Base-by-base conservation (phyloP, 352 stramenopile genomes). In the Phytophthora pinifolia region DNA sequence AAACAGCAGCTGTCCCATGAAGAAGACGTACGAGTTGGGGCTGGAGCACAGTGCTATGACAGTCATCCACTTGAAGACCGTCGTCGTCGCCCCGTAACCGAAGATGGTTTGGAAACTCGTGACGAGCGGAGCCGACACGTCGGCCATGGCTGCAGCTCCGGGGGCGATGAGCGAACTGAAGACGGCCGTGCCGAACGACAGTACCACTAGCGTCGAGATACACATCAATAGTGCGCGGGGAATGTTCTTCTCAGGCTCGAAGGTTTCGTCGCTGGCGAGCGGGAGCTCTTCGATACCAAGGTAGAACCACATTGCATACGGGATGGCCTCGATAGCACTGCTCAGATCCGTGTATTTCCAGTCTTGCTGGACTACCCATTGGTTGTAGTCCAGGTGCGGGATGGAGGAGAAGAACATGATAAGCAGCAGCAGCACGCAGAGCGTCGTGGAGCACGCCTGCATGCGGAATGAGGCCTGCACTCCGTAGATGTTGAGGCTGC, bases 21-120 rank as follows among this genome's bases (percentile, higher is more conserved):
- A 86, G 60, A 81, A 86, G 39, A 86, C 78, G 61, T 84, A 86
- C 59, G 76, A 86, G 47, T 86, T 77, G 45, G 78, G 76, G 41
- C 68, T 81, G 8, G 67, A 77, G 38, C 81, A 72, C 22, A 86
- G 49, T 2, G 71, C 74, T 1, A 83, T 62, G 30, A 84, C 66
- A 34, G 80, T 72, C 46, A 86, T 65, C 74, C 76, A 86, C 42
- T 74, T 83, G 45, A 86, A n/a, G n/a, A n/a, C n/a, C n/a, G n/a
- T n/a, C n/a, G n/a, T n/a, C n/a, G n/a, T n/a, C n/a, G n/a, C n/a
- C n/a, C n/a, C n/a, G n/a, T n/a, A n/a, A n/a, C n/a, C n/a, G n/a
- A n/a, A n/a, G n/a, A n/a, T n/a, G n/a, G n/a, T n/a, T n/a, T 56
- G 43, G 25, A 66, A 66, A 22, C 58, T 66, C 8, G 58, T 66